Evolutionary conservation across 2,329 filamentous ascomycete genomes (phyloP).

Genomic region (Hypoxylon sp.): DNA sequence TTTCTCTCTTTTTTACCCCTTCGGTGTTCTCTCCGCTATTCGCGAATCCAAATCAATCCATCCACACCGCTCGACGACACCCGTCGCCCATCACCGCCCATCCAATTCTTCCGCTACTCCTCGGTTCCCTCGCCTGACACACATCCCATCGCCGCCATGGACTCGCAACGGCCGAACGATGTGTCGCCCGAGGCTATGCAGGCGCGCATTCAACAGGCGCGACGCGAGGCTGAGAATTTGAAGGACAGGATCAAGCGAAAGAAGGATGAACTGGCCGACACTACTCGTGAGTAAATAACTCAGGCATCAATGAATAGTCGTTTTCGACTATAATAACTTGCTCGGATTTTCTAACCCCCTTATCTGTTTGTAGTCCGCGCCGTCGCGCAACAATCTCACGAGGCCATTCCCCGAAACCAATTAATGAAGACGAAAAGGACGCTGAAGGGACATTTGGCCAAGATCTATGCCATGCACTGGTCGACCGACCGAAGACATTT

Average conservation of each 20-base stretch:
- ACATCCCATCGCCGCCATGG: conserved; percentile 62
- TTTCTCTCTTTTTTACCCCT: conserved; percentile 48
- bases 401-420: conserved; percentile 88
- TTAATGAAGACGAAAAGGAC: conserved; percentile 98
- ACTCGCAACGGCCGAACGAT: conserved; percentile 71
- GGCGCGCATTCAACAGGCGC: conserved; percentile 90
- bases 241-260: conserved; percentile 99
- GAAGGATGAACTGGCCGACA: conserved; percentile 99
- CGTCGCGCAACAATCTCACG: conserved; percentile 92
- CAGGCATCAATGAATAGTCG: conserved; percentile 29
- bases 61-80: conserved; percentile 46
- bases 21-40: conserved; percentile 50
- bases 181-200: conserved; percentile 86
- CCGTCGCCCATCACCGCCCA: conserved; percentile 40
- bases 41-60: conserved; percentile 43
- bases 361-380: conserved; percentile 78
- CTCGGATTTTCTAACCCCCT: conserved; percentile 31
- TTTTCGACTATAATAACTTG: not conserved
- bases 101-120: conserved; percentile 36
- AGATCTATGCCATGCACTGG: conserved; percentile 99
- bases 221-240: conserved; percentile 96
- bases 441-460: conserved; percentile 96
- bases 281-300: conserved; percentile 81
- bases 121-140: conserved; percentile 33
- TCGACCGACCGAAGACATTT: conserved; percentile 97